Conservation (phyloP, 148 eudicot genomes). For the Spergularia marina region DNA sequence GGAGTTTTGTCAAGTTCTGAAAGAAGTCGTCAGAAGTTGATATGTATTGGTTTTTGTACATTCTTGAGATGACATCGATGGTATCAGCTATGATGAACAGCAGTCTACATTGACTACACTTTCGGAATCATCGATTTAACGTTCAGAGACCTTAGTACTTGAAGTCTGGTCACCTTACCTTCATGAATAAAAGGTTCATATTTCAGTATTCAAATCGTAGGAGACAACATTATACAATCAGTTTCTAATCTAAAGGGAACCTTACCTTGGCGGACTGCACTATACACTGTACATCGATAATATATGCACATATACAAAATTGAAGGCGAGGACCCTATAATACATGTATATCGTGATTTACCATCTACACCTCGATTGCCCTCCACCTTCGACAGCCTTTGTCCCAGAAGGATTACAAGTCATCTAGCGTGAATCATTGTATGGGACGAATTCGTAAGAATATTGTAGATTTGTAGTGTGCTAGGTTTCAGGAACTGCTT, state of each 20-base stretch:
- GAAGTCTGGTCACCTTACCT: too few species aligned
- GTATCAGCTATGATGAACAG: too few species aligned
- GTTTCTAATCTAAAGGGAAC: too few species aligned
- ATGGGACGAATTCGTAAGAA: not conserved
- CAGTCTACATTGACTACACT: not conserved
- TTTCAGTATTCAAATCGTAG: too few species aligned
- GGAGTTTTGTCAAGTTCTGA: too few species aligned
- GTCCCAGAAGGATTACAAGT: too few species aligned
- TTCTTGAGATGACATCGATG: not conserved
- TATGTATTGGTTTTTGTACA: constrained; percentile 8
- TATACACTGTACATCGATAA: constrained; percentile 15
- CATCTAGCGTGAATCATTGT: too few species aligned
- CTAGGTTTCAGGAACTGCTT: not conserved
- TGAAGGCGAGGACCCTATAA: not conserved
- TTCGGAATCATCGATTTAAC: not conserved
- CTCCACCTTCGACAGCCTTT: too few species aligned
- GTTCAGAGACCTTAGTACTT: not conserved
- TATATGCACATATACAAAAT: not conserved
- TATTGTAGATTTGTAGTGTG: not conserved
- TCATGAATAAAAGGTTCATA: too few species aligned
- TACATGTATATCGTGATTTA: not conserved
- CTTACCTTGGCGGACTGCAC: too few species aligned
- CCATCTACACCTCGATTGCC: not conserved
- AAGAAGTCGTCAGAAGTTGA: too few species aligned
- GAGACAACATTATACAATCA: too few species aligned